These are phyloP conservation scores for Xylaria sp. DNA, from an alignment of 2,329 filamentous ascomycete genomes.

Conservation along the genomic window DNA sequence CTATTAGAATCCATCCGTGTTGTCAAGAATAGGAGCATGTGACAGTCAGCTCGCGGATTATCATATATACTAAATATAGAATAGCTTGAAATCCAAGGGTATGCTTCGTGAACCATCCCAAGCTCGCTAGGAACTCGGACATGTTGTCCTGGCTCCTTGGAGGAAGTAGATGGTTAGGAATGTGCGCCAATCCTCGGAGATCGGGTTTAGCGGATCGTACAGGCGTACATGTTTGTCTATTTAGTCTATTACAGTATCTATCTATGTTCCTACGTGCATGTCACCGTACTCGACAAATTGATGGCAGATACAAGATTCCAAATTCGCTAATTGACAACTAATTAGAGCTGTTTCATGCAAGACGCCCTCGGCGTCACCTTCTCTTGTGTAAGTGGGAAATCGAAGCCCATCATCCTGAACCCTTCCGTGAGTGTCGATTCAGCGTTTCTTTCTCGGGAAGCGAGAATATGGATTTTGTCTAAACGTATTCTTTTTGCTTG, in stretches of 20 bases:
- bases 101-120: conserved; percentile 65
- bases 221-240: no score
- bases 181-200: conserved; percentile 67
- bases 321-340: background rate
- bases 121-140: conserved; percentile 63
- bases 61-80: background rate
- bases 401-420: background rate
- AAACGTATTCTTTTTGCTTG: background rate
- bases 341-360: background rate
- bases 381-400: background rate
- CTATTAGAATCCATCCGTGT: background rate
- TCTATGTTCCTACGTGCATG: background rate
- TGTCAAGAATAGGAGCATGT: background rate
- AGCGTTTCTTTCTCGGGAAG: background rate
- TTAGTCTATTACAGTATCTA: background rate
- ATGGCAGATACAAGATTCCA: background rate
- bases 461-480: background rate
- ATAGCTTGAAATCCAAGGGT: background rate
- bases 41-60: background rate
- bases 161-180: conserved; percentile 64
- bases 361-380: background rate
- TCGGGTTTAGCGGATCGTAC: conserved; percentile 53
- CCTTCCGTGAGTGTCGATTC: background rate
- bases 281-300: background rate
- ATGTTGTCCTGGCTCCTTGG: conserved; percentile 65